Percentiles rank a stretch among this genome's conserved stretches.
phyloP scores from a whole-genome alignment of 2,329 filamentous ascomycete species.

The Didymella lethalis region DNA sequence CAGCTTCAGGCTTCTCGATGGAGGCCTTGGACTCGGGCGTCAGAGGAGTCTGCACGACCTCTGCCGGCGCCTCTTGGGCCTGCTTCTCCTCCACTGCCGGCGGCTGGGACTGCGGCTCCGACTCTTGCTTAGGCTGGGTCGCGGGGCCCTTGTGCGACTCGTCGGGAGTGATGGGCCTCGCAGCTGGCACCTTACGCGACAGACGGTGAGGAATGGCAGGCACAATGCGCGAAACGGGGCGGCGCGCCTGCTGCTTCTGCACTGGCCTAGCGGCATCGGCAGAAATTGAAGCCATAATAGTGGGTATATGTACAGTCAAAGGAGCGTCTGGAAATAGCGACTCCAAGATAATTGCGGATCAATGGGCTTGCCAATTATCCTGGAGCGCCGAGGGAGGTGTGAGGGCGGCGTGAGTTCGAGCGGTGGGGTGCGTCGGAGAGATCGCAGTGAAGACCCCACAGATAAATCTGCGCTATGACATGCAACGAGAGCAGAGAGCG shows the following conservation, averaged over 20 bases:
- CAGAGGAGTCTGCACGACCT: constrained; percentile 29
- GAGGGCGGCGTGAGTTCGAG: constrained; percentile 23
- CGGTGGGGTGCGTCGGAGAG: constrained; percentile 26
- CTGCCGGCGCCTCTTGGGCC: constrained; percentile 23
- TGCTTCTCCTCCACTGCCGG: constrained; percentile 24
- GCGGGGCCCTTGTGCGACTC: constrained; percentile 32
- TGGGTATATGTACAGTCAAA: constrained; percentile 5
- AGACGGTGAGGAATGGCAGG: constrained; percentile 50
- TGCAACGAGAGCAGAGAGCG: constrained; percentile 15
- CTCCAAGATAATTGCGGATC: constrained; percentile 54
- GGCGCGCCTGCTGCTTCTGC: constrained; percentile 40
- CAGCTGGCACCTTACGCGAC: constrained; percentile 35
- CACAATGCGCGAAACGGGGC: constrained; percentile 44
- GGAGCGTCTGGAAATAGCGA: constrained; percentile 37
- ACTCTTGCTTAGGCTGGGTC: constrained; percentile 22
- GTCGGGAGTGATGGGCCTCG: constrained; percentile 41
- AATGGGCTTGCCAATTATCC: constrained; percentile 50
- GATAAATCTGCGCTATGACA: constrained; percentile 17
- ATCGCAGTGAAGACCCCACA: constrained; percentile 20
- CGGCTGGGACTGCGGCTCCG: constrained; percentile 22
- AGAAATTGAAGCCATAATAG: constrained; percentile 40
- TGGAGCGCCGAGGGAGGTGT: constrained; percentile 46
- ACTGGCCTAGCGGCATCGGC: constrained; percentile 36
- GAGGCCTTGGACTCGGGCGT: constrained; percentile 43
- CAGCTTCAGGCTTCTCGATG: constrained; percentile 21